A percentile compares a stretch with the other conserved stretches of the same genome.
Evolutionary conservation across 257 asterid species (phyloP).

Genomic region (Solanum pinnatisectum): DNA sequence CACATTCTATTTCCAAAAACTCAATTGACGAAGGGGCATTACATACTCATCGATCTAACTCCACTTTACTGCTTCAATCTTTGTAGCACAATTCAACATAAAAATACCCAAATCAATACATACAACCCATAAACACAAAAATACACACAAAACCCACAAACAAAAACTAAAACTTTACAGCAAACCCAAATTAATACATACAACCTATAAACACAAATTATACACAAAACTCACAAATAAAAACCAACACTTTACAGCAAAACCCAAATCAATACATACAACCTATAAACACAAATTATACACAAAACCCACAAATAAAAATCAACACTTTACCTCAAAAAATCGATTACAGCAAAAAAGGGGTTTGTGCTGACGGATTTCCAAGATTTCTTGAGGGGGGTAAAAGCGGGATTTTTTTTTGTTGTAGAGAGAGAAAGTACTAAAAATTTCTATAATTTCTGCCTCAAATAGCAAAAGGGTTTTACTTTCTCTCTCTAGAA

Average conservation of each 20-base stretch:
- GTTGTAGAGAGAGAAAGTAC: constrained; percentile 1
- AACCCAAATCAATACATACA: background rate
- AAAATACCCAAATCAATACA: background rate
- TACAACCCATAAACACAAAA: background rate
- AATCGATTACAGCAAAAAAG: background rate
- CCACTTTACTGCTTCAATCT: background rate
- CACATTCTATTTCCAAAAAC: background rate
- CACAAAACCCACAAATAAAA: background rate
- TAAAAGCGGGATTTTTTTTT: background rate
- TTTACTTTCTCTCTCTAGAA: constrained; percentile 3
- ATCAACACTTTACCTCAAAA: background rate
- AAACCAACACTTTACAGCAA: background rate
- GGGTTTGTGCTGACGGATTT: background rate
- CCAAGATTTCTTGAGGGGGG: background rate
- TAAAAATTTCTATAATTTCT: background rate
- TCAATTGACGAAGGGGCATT: background rate
- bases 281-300: background rate
- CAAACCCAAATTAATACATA: background rate
- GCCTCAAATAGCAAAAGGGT: background rate
- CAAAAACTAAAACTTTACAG: background rate
- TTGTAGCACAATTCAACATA: background rate
- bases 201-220: background rate
- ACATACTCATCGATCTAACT: background rate
- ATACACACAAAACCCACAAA: background rate
- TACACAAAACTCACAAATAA: background rate